phyloP scores from a whole-genome alignment of 768 basidiomycete genomes.

The Lentinus tigrinus region DNA sequence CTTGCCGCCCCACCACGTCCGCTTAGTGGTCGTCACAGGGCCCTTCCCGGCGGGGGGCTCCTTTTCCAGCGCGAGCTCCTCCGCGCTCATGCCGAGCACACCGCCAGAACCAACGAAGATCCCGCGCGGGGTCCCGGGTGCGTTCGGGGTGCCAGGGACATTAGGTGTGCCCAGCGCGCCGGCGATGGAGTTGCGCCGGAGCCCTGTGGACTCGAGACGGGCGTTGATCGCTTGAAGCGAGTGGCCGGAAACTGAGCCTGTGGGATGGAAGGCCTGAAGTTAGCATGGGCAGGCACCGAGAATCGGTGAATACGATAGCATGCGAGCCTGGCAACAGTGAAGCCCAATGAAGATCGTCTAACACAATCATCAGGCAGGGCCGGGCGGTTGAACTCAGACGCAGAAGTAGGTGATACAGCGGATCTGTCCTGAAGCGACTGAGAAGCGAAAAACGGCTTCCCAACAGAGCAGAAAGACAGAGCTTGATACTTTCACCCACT shows the following conservation, averaged over 20 bases:
- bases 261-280: background rate
- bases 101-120: conserved; percentile 19
- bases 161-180: too few relatives aligned
- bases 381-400: too few relatives aligned
- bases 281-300: background rate
- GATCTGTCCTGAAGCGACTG: too few relatives aligned
- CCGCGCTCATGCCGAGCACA: conserved; percentile 19
- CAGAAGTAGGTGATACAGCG: background rate
- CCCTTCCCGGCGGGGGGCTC: conserved; percentile 17
- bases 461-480: background rate
- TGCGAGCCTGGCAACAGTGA: background rate
- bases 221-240: conserved; percentile 30
- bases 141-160: conserved; percentile 19
- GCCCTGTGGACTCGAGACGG: conserved; percentile 15
- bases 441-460: background rate
- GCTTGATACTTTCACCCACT: background rate
- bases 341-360: too few relatives aligned
- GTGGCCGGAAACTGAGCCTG: conserved; percentile 39
- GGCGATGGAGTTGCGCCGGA: conserved; percentile 15
- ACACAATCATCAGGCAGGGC: too few relatives aligned
- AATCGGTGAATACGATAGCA: background rate
- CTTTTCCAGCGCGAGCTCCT: conserved; percentile 21
- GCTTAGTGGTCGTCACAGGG: conserved; percentile 22
- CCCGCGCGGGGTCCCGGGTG: conserved; percentile 28
- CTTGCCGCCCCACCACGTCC: conserved; percentile 63